Evolutionary conservation across 371 early-diverging fungal species (phyloP), one percentile per base, ranked within the genome.

Genomic region (Mucor velutinosus): DNA sequence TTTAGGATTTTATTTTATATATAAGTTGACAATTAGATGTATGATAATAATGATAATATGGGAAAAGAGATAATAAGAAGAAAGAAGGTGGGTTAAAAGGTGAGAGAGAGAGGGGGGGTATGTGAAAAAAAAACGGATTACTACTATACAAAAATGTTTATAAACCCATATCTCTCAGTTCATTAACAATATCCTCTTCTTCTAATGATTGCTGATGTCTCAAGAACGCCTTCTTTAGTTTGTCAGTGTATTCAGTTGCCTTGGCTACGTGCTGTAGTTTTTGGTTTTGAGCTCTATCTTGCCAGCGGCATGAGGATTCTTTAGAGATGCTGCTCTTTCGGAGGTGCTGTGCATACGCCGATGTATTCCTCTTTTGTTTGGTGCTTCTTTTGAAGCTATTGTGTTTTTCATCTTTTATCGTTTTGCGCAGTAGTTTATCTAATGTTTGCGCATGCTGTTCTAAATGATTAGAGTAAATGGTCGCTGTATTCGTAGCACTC

Each of bases 161-260:
- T 45, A 74, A 60, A 1, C 74, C 74, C 74, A 74, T 70, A 58
- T 70, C 71, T 64, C 66, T 70, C 12, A 70, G 43, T 66, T 74
- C 71, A 41, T 61, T 55, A 23, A 74, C 67, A 51, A 72, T 58
- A 0, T 60, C 25, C 21, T 58, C 39, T 37, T 69, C 65, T 57
- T 72, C 67, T 68, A 68, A 62, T 41, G 59, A 57, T 25, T 64
- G 41, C 10, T 56, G 56, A n/a, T 66, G 60, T 17, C 37, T 56
- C 15, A 60, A 41, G 8, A 69, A 58, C 5, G 69, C 55, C 37
- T 29, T 60, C 27, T 68, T 72, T 27, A 72, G 29, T 51, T 68
- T 67, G 23, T 67, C 69, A 14, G 61, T 23, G 32, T 62, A 51
- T 11, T 60, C 65, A 8, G 68, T 67, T 12, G 66, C 66, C 58